Conservation (phyloP, 345 rosid species). For the Populus ilicifolia region DNA sequence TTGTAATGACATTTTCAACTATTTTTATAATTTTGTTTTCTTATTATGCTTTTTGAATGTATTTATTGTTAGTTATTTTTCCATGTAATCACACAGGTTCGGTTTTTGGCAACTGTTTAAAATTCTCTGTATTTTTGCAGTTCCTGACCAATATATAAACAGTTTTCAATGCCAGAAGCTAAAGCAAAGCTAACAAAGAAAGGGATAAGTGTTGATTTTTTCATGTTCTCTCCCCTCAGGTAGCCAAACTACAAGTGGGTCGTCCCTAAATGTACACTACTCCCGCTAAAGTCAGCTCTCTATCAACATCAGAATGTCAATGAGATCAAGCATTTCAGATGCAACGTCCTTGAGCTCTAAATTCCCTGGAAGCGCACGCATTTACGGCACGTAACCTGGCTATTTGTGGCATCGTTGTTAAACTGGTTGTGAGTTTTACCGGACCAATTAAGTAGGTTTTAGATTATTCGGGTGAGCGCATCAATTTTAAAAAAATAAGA, state of each 20-base stretch:
- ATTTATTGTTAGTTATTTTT: too few species aligned
- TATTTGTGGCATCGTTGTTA: too few species aligned
- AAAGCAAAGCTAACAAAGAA: too few species aligned
- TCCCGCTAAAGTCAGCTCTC: neutral
- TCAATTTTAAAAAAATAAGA: too few species aligned
- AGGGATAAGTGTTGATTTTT: too few species aligned
- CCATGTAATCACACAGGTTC: neutral
- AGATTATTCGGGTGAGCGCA: fast-evolving
- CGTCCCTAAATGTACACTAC: neutral
- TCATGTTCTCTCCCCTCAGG: too few species aligned
- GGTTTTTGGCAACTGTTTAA: neutral
- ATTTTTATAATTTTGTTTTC: neutral
- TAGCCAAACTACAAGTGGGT: too few species aligned
- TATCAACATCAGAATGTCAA: neutral
- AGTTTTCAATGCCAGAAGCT: too few species aligned
- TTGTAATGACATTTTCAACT: neutral
- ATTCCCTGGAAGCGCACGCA: neutral
- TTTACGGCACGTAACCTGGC: neutral
- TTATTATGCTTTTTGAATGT: neutral
- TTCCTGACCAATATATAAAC: too few species aligned
- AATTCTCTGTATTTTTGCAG: neutral
- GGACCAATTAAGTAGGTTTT: too few species aligned
- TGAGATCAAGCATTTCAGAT: neutral
- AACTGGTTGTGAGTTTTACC: too few species aligned
- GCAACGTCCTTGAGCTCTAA: neutral